A percentile compares a stretch with the other conserved stretches of the same genome.
Conservation (phyloP, 148 eudicot species). For the Suaeda aralocaspica region DNA sequence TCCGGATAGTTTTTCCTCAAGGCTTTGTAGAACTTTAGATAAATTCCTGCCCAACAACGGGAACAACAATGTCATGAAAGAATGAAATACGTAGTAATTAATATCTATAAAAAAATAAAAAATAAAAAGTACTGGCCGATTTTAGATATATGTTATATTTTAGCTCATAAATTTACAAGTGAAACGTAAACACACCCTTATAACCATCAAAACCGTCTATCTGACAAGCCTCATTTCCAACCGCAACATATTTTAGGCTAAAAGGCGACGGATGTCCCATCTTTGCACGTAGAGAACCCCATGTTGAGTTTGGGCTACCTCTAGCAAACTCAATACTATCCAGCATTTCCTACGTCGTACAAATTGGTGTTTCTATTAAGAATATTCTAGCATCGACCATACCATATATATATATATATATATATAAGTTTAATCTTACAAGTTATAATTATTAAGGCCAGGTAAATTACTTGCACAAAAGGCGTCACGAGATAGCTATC, state of each 20-base stretch:
- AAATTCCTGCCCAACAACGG: neutral
- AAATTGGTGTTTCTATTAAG: too few relatives aligned
- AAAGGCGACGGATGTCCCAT: conserved; percentile 80
- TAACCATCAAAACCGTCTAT: conserved; percentile 24
- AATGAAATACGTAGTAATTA: too few relatives aligned
- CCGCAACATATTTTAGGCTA: conserved; percentile 59
- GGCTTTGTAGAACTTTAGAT: conserved; percentile 26
- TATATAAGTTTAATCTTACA: too few relatives aligned
- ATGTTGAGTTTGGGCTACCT: conserved; percentile 53
- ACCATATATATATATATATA: too few relatives aligned
- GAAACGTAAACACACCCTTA: conserved; percentile 30
- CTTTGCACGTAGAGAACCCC: conserved; percentile 77
- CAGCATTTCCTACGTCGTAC: conserved; percentile 44
- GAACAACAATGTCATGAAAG: neutral
- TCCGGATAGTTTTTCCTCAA: conserved; percentile 24
- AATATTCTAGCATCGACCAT: too few relatives aligned
- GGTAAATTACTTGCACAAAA: conserved; percentile 51
- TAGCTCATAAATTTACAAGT: too few relatives aligned
- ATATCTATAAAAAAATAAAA: too few relatives aligned
- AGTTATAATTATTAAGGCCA: too few relatives aligned
- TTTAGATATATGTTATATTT: too few relatives aligned
- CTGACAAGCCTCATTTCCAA: conserved; percentile 75
- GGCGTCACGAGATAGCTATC: conserved; percentile 35
- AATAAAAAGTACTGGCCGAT: too few relatives aligned
- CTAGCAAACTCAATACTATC: conserved; percentile 86